Evolutionary conservation across 106 monocot species (phyloP), one percentile per base, ranked within the genome.

Genomic region (Acorus calamus): DNA sequence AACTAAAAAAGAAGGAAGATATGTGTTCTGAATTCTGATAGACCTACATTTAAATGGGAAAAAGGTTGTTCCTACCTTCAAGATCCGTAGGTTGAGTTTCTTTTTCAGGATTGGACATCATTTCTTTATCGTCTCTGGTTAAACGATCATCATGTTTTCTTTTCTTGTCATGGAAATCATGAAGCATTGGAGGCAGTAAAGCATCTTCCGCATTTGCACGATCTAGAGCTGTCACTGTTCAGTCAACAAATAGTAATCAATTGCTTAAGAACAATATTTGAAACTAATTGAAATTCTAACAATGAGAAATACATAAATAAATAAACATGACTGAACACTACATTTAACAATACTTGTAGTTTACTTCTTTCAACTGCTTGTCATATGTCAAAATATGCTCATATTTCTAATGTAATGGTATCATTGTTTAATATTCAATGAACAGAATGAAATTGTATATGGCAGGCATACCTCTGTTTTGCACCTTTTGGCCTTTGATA

Each of bases 161-260:
- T 71, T 98, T 98, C 71, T 92, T 98, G 14, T 84, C 82, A 11
- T 76, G 70, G 56, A 55, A 56, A 55, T 72, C 61, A 79, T 78
- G 67, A 5, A 98, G 61, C 55, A 81, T 91, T 45, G 96, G 78
- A 71, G 81, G 69, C 4, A 88, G 68, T 44, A 71, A 71, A 50
- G 91, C 88, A 83, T 98, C 96, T 81, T 98, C 96, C 50, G 91
- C 96, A 81, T 98, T 98, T 42, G 88, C 91, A 58, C 84, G 82
- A 60, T 98, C 92, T 47, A 98, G 75, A 67, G 83, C 75, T 56
- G 81, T 92, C 3, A 85, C 87, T 85, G 78, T 57, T 66, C 48
- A 58, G 55, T 49, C 47, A 76, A 71, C n/a, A 74, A 56, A 76
- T 43, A 59, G 5, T 65, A 50, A 44, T 55, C 56, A 53, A 64